Conservation (phyloP, 2,329 filamentous ascomycete species). For the Elsinoe ampelina region DNA sequence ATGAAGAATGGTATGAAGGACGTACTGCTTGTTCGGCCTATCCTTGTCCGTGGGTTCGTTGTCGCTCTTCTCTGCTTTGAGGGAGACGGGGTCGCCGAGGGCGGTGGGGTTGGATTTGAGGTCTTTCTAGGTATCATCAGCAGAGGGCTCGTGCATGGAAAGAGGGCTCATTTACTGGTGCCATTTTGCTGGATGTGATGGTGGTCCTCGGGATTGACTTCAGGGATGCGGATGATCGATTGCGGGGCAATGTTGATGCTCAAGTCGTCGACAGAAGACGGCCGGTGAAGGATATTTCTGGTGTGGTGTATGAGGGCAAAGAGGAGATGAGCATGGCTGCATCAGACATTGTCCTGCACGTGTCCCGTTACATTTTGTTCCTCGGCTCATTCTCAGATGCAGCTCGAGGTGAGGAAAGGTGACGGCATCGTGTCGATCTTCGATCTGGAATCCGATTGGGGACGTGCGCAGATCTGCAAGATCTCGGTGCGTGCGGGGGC, state of each 20-base stretch:
- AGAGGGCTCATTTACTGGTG: neutral
- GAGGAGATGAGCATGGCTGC: no score
- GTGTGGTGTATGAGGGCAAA: no score
- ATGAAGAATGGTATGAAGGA: neutral
- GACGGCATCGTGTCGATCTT: slow-evolving; percentile 6
- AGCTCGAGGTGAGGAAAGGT: neutral
- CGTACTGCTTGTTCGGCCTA: slow-evolving; percentile 15
- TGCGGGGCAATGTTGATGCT: neutral
- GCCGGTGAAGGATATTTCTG: no score
- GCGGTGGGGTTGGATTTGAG: slow-evolving; percentile 24
- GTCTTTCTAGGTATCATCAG: slow-evolving; percentile 19
- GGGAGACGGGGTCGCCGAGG: slow-evolving; percentile 28
- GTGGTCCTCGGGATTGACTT: no score
- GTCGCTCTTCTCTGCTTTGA: slow-evolving; percentile 29
- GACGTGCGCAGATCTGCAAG: slow-evolving; percentile 4
- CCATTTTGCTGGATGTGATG: neutral
- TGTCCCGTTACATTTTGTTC: neutral
- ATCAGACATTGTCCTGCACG: neutral
- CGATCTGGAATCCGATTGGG: slow-evolving; percentile 8
- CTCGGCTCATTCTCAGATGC: slow-evolving; percentile 10
- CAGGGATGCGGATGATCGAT: neutral
- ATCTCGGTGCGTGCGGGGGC: neutral
- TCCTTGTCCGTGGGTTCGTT: slow-evolving; percentile 23
- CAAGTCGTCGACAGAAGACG: neutral
- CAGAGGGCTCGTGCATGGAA: neutral